Evolutionary conservation across 2,329 filamentous ascomycete genomes (phyloP).

Genomic region (Xylariaceae sp.): DNA sequence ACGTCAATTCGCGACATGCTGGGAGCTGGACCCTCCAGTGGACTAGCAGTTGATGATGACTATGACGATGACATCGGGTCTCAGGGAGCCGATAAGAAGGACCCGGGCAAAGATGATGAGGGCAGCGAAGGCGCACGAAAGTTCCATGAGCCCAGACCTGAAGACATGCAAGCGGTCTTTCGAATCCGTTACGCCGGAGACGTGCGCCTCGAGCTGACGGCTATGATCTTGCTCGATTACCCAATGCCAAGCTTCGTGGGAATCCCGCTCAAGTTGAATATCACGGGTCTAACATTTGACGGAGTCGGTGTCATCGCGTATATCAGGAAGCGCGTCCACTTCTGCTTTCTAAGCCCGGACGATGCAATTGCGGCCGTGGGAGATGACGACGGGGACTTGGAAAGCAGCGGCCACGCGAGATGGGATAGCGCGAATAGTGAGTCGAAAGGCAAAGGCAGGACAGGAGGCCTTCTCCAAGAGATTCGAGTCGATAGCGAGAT

Average conservation of each 20-base stretch:
- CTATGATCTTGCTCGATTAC: constrained; percentile 93
- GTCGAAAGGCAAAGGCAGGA: constrained; percentile 34
- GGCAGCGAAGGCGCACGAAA: constrained; percentile 31
- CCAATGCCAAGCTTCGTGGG: constrained; percentile 98
- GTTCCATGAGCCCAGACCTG: constrained; percentile 64
- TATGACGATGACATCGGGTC: constrained; percentile 8
- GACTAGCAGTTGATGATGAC: constrained; percentile 22
- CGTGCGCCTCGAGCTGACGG: constrained; percentile 80
- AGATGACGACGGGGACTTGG: constrained; percentile 36
- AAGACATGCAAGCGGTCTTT: constrained; percentile 90
- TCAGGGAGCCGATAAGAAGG: constrained; percentile 6
- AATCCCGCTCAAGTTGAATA: constrained; percentile 88
- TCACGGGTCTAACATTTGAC: constrained; percentile 92
- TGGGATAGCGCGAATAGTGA: background rate
- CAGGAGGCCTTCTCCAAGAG: constrained; percentile 76
- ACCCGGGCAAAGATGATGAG: constrained; percentile 20
- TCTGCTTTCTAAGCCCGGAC: constrained; percentile 90
- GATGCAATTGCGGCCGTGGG: constrained; percentile 73
- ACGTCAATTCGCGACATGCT: constrained; percentile 49
- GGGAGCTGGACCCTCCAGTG: constrained; percentile 1
- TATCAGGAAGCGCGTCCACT: constrained; percentile 82
- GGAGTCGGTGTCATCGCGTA: constrained; percentile 88
- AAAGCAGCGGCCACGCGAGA: background rate
- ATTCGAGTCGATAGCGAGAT: constrained; percentile 98
- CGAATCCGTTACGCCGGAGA: constrained; percentile 86